Percentiles rank a stretch among this genome's conserved stretches.
Evolutionary conservation across 371 early-diverging fungal genomes (phyloP).

Genomic region (Syncephalastrum racemosum): DNA sequence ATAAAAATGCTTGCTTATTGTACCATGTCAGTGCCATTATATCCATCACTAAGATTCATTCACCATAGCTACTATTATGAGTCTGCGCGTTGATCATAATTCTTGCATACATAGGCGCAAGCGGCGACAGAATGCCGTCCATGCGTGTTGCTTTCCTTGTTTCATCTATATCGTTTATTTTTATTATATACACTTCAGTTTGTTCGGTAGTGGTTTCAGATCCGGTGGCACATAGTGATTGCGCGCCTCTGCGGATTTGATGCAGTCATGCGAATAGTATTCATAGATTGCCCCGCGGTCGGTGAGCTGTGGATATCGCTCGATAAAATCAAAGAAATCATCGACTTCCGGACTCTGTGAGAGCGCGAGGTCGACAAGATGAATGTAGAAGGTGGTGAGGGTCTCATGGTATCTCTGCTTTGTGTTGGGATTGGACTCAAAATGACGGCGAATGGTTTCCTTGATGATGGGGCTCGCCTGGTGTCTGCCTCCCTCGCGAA

Average conservation of each 20-base stretch:
- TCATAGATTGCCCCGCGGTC: conserved; percentile 39
- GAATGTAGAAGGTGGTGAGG: conserved; percentile 56
- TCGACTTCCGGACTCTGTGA: conserved; percentile 23
- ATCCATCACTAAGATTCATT: no score
- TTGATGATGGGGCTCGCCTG: conserved; percentile 46
- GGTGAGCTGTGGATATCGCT: conserved; percentile 44
- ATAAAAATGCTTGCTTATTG: no score
- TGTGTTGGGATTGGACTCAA: conserved; percentile 36
- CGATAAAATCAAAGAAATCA: conserved; percentile 59
- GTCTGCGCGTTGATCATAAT: no score
- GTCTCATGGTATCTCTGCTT: conserved; percentile 55
- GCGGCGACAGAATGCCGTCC: no score
- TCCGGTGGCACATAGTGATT: conserved; percentile 45
- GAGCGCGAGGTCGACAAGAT: conserved; percentile 47
- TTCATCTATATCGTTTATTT: no score
- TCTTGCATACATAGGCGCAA: no score
- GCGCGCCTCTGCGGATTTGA: conserved; percentile 43
- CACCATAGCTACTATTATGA: no score
- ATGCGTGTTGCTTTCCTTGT: no score
- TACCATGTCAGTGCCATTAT: no score
- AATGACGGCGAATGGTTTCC: conserved; percentile 43
- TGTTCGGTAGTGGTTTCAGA: conserved; percentile 36
- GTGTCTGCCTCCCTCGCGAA: conserved; percentile 43
- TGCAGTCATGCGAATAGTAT: conserved; percentile 47
- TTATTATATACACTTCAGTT: neutral